Evolutionary conservation across 2,329 filamentous ascomycete genomes (phyloP), one percentile per base, ranked within the genome.

Genomic region (Aspergillus clavatus): DNA sequence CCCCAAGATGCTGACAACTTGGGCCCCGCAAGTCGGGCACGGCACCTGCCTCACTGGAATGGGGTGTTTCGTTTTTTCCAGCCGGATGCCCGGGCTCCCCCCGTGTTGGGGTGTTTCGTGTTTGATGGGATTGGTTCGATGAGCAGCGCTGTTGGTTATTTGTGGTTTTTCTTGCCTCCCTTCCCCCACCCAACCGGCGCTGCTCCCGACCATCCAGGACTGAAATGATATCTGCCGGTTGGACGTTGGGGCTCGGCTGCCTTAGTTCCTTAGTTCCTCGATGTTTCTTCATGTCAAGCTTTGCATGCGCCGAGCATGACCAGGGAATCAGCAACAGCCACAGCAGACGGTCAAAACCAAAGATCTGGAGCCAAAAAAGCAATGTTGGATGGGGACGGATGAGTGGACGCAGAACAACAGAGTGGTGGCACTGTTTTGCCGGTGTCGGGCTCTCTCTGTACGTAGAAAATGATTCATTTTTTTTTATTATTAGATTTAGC

Each of bases 381-480:
- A n/a, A n/a, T n/a, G n/a, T n/a, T n/a, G n/a, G n/a, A n/a, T n/a
- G n/a, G n/a, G n/a, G 16, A 21, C 46, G 51, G 40, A 58, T 58
- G 52, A 49, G 54, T 56, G 47, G 42, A 52, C 53, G 55, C 50
- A 54, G 49, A 53, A 50, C n/a, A 56, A 57, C 51, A 53, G 47
- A 36, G 38, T n/a, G n/a, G n/a, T n/a, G n/a, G n/a, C n/a, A 58
- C 54, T 56, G 54, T 58, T 52, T 59, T 62, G 41, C 52, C 52
- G 40, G 53, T 58, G 45, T 56, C 55, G 59, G 61, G 57, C 52
- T 56, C 55, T 52, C 49, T 55, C 56, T 56, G 55, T 63, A 59
- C 47, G 55, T 63, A 64, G 51, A 58, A 60, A 46, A 59, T 56
- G 52, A n/a, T n/a, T n/a, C n/a, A n/a, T n/a, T n/a, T n/a, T n/a